Evolutionary conservation across 306 rosid genomes (phyloP).

Genomic region (Senna tora): DNA sequence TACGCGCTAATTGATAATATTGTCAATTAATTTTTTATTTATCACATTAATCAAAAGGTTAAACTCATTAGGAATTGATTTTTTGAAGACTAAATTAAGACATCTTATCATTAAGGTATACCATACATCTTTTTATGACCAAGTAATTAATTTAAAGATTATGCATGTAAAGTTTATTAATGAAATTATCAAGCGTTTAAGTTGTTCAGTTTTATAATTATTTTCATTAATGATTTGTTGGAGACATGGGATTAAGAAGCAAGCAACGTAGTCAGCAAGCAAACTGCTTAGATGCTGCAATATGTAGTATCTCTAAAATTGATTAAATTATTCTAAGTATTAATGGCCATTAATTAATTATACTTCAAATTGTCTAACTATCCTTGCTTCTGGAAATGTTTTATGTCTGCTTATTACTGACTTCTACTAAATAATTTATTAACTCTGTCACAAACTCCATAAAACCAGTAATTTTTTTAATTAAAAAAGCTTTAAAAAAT

Average conservation of each 20-base stretch:
- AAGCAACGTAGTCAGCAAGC: conserved; percentile 50
- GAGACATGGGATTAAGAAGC: conserved; percentile 43
- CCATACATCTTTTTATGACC: too few relatives aligned
- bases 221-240: conserved; percentile 23
- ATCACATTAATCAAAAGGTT: too few relatives aligned
- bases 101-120: too few relatives aligned
- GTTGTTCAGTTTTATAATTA: too few relatives aligned
- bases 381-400: conserved; percentile 22
- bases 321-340: conserved; percentile 25
- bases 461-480: neutral
- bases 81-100: too few relatives aligned
- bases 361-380: conserved; percentile 15
- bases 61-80: too few relatives aligned
- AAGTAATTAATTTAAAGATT: too few relatives aligned
- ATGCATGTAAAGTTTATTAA: too few relatives aligned
- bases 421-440: neutral
- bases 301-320: conserved; percentile 19
- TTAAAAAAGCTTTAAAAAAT: neutral
- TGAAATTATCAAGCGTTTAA: too few relatives aligned
- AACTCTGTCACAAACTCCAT: neutral
- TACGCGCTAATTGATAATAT: too few relatives aligned
- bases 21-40: too few relatives aligned
- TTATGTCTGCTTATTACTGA: conserved; percentile 11
- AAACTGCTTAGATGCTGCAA: conserved; percentile 31
- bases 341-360: conserved; percentile 8